phyloP scores from a whole-genome alignment of 2,329 filamentous ascomycete species.

The Pleoardoris graminearum region DNA sequence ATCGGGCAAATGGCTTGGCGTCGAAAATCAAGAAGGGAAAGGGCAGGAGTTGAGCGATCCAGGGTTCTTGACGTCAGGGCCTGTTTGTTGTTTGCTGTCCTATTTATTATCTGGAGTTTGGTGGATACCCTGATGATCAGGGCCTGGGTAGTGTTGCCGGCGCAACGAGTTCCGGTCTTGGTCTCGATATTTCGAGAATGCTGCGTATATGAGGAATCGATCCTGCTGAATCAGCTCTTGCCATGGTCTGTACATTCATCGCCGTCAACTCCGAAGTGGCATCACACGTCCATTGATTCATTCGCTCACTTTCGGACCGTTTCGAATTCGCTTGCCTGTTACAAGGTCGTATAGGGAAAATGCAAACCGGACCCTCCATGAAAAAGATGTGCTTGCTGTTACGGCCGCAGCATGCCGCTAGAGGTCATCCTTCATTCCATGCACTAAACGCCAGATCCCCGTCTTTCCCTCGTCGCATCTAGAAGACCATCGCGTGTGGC shows the following conservation, averaged over 20 bases:
- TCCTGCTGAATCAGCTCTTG: conserved; percentile 35
- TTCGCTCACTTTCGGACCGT: conserved; percentile 45
- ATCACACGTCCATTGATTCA: conserved; percentile 39
- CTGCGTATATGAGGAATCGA: conserved; percentile 22
- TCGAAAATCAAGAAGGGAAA: conserved; percentile 37
- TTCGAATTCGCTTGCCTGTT: conserved; percentile 48
- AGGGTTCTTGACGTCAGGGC: neutral
- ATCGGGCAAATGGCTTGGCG: conserved; percentile 36
- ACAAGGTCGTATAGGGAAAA: conserved; percentile 46
- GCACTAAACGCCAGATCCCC: conserved; percentile 46
- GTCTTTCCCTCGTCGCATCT: conserved; percentile 49
- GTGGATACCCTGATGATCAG: conserved; percentile 7
- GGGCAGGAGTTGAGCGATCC: conserved; percentile 23
- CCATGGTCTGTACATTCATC: conserved; percentile 25
- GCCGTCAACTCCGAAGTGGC: conserved; percentile 30
- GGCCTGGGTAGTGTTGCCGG: neutral
- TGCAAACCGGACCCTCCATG: conserved; percentile 46
- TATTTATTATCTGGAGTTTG: neutral
- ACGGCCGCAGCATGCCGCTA: conserved; percentile 46
- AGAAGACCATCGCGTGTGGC: conserved; percentile 99
- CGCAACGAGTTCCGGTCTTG: neutral
- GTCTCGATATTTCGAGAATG: neutral
- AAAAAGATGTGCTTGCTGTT: conserved; percentile 46
- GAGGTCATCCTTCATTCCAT: conserved; percentile 46
- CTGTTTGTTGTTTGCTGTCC: neutral